phyloP scores from a whole-genome alignment of 2,329 filamentous ascomycete species.

The Metarhizium robertsii region DNA sequence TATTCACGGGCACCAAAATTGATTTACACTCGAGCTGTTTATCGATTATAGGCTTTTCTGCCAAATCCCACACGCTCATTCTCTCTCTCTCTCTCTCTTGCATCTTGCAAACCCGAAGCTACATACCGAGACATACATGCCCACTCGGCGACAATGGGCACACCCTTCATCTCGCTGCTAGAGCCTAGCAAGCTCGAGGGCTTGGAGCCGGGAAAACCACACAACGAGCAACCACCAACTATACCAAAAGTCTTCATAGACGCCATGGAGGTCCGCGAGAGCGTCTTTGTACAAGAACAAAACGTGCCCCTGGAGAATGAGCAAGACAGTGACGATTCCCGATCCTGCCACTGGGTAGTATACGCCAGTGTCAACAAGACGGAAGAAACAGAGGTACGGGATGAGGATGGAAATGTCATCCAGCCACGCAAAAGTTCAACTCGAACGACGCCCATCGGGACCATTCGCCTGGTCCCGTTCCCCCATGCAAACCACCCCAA shows the following conservation, averaged over 20 bases:
- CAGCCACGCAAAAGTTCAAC: slow-evolving; percentile 35
- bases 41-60: neutral
- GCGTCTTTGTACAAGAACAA: slow-evolving; percentile 54
- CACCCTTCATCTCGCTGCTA: slow-evolving; percentile 38
- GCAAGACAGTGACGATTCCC: slow-evolving; percentile 69
- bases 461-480: slow-evolving; percentile 72
- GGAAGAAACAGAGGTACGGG: slow-evolving; percentile 31
- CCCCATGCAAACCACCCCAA: slow-evolving; percentile 60
- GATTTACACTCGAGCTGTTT: no score
- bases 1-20: neutral
- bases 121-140: neutral
- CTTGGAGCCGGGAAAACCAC: slow-evolving; percentile 31
- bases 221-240: slow-evolving; percentile 32
- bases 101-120: no score
- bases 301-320: slow-evolving; percentile 55
- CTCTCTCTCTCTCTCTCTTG: neutral
- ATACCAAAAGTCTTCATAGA: slow-evolving; percentile 51
- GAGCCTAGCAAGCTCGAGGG: slow-evolving; percentile 39
- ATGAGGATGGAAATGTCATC: slow-evolving; percentile 31
- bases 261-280: slow-evolving; percentile 52
- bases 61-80: neutral
- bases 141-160: slow-evolving; percentile 28
- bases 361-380: slow-evolving; percentile 56
- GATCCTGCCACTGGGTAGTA: slow-evolving; percentile 80
- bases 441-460: slow-evolving; percentile 50